phyloP scores from a whole-genome alignment of 2,329 filamentous ascomycete species.

The Xylaria digitata region DNA sequence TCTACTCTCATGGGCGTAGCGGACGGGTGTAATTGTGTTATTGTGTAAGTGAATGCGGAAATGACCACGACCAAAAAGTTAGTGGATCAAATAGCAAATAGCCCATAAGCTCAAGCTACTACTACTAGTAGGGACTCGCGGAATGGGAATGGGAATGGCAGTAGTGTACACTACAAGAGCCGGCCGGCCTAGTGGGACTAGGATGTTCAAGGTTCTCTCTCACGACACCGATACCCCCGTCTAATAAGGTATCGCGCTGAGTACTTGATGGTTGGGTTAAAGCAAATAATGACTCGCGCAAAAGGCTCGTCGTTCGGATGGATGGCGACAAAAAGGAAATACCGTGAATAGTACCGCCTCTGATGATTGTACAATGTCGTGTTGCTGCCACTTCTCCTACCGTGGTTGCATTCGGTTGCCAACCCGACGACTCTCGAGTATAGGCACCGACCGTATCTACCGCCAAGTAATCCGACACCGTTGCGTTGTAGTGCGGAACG shows the following conservation, averaged over 20 bases:
- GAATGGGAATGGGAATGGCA: not conserved
- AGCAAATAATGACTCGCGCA: constrained; percentile 23
- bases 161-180: constrained; percentile 2
- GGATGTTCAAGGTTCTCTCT: constrained; percentile 1
- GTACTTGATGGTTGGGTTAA: not conserved
- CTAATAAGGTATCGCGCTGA: constrained; percentile 21
- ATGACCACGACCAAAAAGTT: constrained; percentile 1
- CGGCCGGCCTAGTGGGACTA: constrained; percentile 20
- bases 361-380: constrained; percentile 1
- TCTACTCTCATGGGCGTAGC: not conserved
- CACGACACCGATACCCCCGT: constrained; percentile 6
- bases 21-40: not conserved
- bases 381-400: not conserved
- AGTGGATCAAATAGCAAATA: not conserved
- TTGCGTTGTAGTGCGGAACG: not conserved
- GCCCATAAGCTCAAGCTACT: not conserved
- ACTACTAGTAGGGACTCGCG: not conserved
- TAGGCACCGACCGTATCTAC: not conserved
- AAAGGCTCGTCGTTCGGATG: not conserved
- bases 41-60: not conserved
- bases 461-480: not conserved
- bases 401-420: constrained; percentile 5
- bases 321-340: not conserved
- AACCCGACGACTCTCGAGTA: not conserved
- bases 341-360: not conserved